Conservation (phyloP, 768 basidiomycete species). For the Mycena floridula region DNA sequence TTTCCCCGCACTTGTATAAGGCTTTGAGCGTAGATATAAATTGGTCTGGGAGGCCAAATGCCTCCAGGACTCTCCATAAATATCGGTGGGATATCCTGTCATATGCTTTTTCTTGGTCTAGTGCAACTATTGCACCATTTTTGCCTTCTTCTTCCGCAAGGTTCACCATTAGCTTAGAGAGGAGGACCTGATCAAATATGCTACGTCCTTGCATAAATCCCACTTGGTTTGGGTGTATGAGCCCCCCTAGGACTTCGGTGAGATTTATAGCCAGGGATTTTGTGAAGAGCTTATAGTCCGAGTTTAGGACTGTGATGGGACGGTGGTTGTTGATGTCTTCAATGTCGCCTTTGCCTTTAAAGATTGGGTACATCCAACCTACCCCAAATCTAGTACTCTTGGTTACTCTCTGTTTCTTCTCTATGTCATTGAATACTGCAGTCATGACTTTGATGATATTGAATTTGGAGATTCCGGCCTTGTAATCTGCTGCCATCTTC, state of each 20-base stretch:
- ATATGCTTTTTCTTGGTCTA: too few species aligned
- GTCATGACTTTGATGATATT: too few species aligned
- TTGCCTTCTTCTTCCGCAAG: conserved; percentile 2
- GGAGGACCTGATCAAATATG: conserved; percentile 8
- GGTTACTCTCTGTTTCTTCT: too few species aligned
- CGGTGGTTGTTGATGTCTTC: conserved; percentile 9
- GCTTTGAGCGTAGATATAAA: conserved; percentile 9
- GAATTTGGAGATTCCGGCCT: too few species aligned
- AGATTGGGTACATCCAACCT: conserved; percentile 10
- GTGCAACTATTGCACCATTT: too few species aligned
- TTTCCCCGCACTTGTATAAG: conserved; percentile 12
- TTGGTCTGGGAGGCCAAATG: neutral
- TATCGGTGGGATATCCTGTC: too few species aligned
- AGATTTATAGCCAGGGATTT: conserved; percentile 6
- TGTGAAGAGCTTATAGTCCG: conserved; percentile 8
- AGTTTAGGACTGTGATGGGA: conserved; percentile 12
- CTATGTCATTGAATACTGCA: too few species aligned
- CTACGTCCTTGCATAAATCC: conserved; percentile 17
- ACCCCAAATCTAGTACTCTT: conserved; percentile 9
- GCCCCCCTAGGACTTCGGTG: neutral
- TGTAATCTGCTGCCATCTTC: too few species aligned
- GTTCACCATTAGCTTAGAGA: conserved; percentile 6
- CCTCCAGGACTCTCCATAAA: neutral
- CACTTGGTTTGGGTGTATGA: conserved; percentile 11
- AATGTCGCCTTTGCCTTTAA: neutral